A percentile compares a stretch with the other conserved stretches of the same genome.
These are phyloP conservation scores for Thelonectria olida DNA, from an alignment of 2,329 filamentous ascomycete species.

Conservation along the genomic window DNA sequence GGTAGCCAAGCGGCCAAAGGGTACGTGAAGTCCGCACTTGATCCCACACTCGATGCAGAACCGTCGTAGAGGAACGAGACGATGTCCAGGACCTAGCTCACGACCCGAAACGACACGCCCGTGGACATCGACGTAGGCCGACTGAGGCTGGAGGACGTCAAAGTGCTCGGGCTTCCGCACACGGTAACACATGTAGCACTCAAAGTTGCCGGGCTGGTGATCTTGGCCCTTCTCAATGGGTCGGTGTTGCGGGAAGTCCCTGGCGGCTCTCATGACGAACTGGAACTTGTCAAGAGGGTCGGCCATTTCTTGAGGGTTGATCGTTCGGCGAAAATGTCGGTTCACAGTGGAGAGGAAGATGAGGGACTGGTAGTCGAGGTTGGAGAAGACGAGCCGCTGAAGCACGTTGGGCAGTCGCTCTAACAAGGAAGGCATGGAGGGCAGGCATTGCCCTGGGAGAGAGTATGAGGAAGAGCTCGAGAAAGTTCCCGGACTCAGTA, in stretches of 20 bases:
- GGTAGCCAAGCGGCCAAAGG: conserved; percentile 50
- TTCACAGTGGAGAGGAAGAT: conserved; percentile 51
- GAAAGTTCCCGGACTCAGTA: not conserved
- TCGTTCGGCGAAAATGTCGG: conserved; percentile 44
- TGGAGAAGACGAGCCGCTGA: conserved; percentile 45
- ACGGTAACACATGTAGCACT: conserved; percentile 54
- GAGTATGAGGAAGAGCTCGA: not conserved
- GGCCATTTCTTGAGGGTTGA: conserved; percentile 49
- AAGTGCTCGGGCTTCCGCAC: conserved; percentile 51
- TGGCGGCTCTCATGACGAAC: conserved; percentile 53
- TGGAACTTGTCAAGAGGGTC: conserved; percentile 47
- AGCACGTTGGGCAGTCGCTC: conserved; percentile 48
- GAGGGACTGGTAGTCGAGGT: conserved; percentile 53
- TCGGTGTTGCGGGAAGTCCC: conserved; percentile 52
- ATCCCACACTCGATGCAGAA: conserved; percentile 56
- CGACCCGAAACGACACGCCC: conserved; percentile 44
- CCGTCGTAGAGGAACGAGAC: conserved; percentile 46
- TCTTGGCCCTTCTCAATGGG: conserved; percentile 48
- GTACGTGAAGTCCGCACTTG: conserved; percentile 47
- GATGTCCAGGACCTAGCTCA: conserved; percentile 41
- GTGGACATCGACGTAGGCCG: conserved; percentile 44
- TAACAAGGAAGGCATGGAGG: conserved; percentile 34
- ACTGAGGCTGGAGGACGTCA: conserved; percentile 47
- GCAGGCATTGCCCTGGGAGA: conserved; percentile 10
- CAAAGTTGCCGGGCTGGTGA: conserved; percentile 52